Evolutionary conservation across 176 grass and related monocot genomes (phyloP), one percentile per base, ranked within the genome.

Genomic region (Musa itinerans): DNA sequence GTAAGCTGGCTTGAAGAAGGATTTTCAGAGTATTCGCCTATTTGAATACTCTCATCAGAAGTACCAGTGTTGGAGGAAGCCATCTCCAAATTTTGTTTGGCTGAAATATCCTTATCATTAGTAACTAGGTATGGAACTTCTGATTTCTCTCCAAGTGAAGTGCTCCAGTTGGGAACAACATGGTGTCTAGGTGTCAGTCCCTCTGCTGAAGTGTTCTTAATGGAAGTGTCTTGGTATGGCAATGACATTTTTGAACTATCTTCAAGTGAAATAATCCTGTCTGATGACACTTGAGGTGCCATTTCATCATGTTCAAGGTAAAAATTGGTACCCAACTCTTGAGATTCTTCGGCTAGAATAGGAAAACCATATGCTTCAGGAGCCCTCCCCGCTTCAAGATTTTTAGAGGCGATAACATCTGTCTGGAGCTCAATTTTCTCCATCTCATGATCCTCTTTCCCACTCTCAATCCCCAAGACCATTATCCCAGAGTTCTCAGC

Each of bases 241-340:
- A 24, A 58, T 74, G n/a, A 16, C 52, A 63, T 2, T 51, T 76
- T 20, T 21, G 22, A 63, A 50, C 29, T 76, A 10, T 63, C 34
- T n/a, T 52, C 58, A 14, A 14, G 25, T 17, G 14, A 61, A 62
- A 16, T 63, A 50, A 23, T 56, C 51, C 63, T 76, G 50, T 26
- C 52, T 14, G 23, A 23, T 27, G 53, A 29, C 55, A 10, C 23
- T 21, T 74, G 21, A 57, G 51, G 23, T 34, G 22, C 22, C 12
- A 56, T 55, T 54, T 34, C 53, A 14, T 51, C 29, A 85, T 81
- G 48, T 53, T 64, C 78, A 70, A 86, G 21, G 48, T 11, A 52
- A 62, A 63, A 16, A 63, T 23, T 19, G 48, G 55, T 53, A 58
- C 51, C 55, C 54, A 62, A 23, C 11, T 26, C 55, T 51, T 63